A percentile compares a stretch with the other conserved stretches of the same genome.
phyloP scores from a whole-genome alignment of 2,329 filamentous ascomycete species.

The Sclerotinia glacialis region DNA sequence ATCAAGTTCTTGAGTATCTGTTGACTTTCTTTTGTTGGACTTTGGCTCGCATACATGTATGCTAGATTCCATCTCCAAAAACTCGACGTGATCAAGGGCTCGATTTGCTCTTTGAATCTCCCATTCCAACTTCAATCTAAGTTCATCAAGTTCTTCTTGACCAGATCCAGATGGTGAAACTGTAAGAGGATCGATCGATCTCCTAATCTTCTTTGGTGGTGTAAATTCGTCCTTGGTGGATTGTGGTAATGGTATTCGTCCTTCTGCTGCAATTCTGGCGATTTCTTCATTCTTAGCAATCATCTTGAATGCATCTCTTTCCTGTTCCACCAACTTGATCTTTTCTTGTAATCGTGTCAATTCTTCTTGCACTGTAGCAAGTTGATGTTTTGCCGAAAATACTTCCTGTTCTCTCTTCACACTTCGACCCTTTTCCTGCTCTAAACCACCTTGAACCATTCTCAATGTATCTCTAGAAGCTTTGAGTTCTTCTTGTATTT shows the following conservation, averaged over 20 bases:
- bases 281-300: slow-evolving; percentile 72
- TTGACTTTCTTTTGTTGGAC: slow-evolving; percentile 22
- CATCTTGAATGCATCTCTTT: slow-evolving; percentile 71
- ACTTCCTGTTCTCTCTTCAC: slow-evolving; percentile 65
- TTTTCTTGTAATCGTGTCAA: slow-evolving; percentile 61
- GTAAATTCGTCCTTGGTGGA: slow-evolving; percentile 55
- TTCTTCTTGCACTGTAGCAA: slow-evolving; percentile 64
- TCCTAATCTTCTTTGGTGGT: slow-evolving; percentile 54
- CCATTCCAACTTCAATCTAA: slow-evolving; percentile 46
- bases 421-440: slow-evolving; percentile 61
- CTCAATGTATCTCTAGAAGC: slow-evolving; percentile 52
- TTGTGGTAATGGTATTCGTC: slow-evolving; percentile 60
- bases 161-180: slow-evolving; percentile 54
- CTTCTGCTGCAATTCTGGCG: slow-evolving; percentile 68
- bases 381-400: slow-evolving; percentile 63
- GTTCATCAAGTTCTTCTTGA: slow-evolving; percentile 45
- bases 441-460: slow-evolving; percentile 56
- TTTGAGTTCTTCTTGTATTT: slow-evolving; percentile 73
- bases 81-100: slow-evolving; percentile 71
- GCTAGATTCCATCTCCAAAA: slow-evolving; percentile 71
- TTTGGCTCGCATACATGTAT: slow-evolving; percentile 64
- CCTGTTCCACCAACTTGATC: slow-evolving; percentile 65
- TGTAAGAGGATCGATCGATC: slow-evolving; percentile 48
- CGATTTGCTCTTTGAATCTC: slow-evolving; percentile 60
- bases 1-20: not conserved